These are phyloP conservation scores for Saccharomycopsis guyanensis DNA, from an alignment of 805 yeast genomes.

Conservation along the genomic window DNA sequence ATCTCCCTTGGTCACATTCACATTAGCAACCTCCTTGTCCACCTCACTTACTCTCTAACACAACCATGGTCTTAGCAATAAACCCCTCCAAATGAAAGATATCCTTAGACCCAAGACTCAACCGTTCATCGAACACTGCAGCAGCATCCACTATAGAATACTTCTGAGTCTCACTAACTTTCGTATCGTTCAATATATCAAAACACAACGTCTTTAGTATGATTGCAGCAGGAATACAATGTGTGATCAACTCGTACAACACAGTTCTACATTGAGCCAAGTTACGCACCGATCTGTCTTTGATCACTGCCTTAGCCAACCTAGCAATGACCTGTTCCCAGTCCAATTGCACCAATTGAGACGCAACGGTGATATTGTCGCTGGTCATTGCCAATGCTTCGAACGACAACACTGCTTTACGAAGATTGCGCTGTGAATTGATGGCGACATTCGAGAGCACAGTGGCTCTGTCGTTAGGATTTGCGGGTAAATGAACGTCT, in stretches of 20 bases:
- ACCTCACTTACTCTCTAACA: no score
- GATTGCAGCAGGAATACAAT: constrained; percentile 86
- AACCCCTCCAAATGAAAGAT: constrained; percentile 95
- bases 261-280: constrained; percentile 51
- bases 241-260: constrained; percentile 79
- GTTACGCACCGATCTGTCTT: constrained; percentile 56
- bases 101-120: constrained; percentile 78
- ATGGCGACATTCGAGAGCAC: constrained; percentile 46
- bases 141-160: constrained; percentile 49
- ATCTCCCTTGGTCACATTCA: no score
- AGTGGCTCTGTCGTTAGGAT: constrained; percentile 34
- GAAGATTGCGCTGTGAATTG: constrained; percentile 59
- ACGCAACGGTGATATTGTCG: constrained; percentile 39
- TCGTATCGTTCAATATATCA: constrained; percentile 32
- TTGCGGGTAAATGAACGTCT: constrained; percentile 32
- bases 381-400: constrained; percentile 76
- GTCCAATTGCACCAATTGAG: constrained; percentile 65
- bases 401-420: constrained; percentile 68
- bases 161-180: constrained; percentile 29
- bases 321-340: constrained; percentile 79
- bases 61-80: constrained; percentile 80
- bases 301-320: constrained; percentile 51
- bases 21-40: no score
- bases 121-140: constrained; percentile 73
- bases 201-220: constrained; percentile 59